Percentiles rank a stretch among this genome's conserved stretches.
Evolutionary conservation across 345 rosid species (phyloP).

Genomic region (Turnera subulata): DNA sequence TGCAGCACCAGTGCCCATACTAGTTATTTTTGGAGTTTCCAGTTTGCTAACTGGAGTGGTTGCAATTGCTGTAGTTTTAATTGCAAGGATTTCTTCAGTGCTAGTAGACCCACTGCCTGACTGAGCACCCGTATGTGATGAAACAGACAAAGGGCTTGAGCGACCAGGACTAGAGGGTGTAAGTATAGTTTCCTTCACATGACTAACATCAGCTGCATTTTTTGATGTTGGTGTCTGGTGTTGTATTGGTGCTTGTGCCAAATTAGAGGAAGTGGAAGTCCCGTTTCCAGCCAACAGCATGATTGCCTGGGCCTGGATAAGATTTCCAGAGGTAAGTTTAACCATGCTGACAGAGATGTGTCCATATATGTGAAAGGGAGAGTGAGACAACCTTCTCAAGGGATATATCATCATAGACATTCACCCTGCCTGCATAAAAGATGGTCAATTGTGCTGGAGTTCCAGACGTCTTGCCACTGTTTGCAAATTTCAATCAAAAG

Average conservation of each 20-base stretch:
- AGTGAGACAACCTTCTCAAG: constrained; percentile 64
- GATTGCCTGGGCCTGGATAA: constrained; percentile 76
- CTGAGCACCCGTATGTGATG: constrained; percentile 49
- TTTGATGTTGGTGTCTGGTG: constrained; percentile 32
- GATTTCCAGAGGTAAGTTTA: constrained; percentile 10
- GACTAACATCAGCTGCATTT: constrained; percentile 26
- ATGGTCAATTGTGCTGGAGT: constrained; percentile 69
- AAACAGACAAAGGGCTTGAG: constrained; percentile 49
- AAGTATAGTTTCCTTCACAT: constrained; percentile 21
- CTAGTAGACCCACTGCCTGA: constrained; percentile 42
- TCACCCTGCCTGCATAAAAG: constrained; percentile 72
- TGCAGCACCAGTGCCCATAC: constrained; percentile 29
- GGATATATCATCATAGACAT: constrained; percentile 62
- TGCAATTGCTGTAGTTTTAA: constrained; percentile 34
- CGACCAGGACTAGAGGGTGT: constrained; percentile 37
- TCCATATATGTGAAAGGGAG: background rate
- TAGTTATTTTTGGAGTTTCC: constrained; percentile 32
- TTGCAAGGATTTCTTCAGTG: constrained; percentile 38
- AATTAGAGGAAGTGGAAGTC: constrained; percentile 24
- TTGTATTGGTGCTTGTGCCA: constrained; percentile 30
- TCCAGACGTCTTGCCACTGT: constrained; percentile 41
- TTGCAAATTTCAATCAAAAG: constrained; percentile 17
- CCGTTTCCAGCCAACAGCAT: constrained; percentile 75
- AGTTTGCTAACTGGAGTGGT: constrained; percentile 30
- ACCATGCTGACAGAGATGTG: background rate